Evolutionary conservation across 2,329 filamentous ascomycete genomes (phyloP).

Genomic region (Seiridium unicorne): DNA sequence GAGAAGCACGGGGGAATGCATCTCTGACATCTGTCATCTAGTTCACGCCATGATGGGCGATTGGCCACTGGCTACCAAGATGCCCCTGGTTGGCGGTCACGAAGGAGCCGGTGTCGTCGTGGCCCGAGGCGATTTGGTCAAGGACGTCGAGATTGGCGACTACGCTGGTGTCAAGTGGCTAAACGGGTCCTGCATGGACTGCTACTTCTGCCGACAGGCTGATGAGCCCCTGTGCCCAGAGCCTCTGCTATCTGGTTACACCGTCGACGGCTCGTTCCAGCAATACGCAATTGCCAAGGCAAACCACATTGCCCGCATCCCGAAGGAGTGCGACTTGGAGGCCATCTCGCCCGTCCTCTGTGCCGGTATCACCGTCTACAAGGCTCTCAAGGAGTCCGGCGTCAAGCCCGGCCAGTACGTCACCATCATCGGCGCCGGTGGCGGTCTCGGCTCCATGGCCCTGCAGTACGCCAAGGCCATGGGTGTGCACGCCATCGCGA

Average conservation of each 20-base stretch:
- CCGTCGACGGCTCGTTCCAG: conserved; percentile 90
- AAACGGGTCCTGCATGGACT: conserved; percentile 81
- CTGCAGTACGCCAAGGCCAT: conserved; percentile 90
- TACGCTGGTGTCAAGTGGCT: conserved; percentile 91
- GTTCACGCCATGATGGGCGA: conserved; percentile 77
- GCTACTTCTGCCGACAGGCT: conserved; percentile 76
- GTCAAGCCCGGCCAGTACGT: conserved; percentile 73
- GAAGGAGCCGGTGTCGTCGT: conserved; percentile 82
- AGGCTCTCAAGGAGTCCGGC: conserved; percentile 83
- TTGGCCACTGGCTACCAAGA: conserved; percentile 81
- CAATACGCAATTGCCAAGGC: conserved; percentile 89
- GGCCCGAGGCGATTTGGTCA: conserved; percentile 72
- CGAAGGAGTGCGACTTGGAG: conserved; percentile 74
- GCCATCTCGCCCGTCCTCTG: conserved; percentile 78
- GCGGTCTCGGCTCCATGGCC: conserved; percentile 73
- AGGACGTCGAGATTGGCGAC: conserved; percentile 78
- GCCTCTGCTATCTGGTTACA: conserved; percentile 81
- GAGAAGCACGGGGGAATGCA: not conserved
- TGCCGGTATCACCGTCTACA: conserved; percentile 86
- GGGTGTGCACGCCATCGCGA: conserved; percentile 77
- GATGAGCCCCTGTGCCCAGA: conserved; percentile 83
- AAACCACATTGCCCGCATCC: conserved; percentile 78
- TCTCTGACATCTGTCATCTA: not conserved
- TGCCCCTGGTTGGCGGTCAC: conserved; percentile 82
- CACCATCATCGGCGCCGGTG: conserved; percentile 83